A percentile compares a stretch with the other conserved stretches of the same genome.
phyloP scores from a whole-genome alignment of 1,284 basidiomycete species.

The Takashimella koratensis region DNA sequence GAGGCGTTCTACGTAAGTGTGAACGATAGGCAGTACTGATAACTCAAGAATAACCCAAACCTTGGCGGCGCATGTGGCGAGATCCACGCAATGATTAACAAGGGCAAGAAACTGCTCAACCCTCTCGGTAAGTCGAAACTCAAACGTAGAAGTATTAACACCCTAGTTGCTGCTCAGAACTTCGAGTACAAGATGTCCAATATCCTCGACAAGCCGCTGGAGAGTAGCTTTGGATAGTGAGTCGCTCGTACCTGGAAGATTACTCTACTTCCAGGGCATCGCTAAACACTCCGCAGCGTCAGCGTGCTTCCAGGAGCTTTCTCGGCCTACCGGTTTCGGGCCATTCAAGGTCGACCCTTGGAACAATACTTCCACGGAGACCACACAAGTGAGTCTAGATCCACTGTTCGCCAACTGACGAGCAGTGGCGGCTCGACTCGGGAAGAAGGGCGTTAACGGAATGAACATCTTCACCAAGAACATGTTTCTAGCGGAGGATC shows the following conservation, averaged over 20 bases:
- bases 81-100: constrained; percentile 91
- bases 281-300: too few species aligned
- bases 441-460: constrained; percentile 88
- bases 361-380: constrained; percentile 99
- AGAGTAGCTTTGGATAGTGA: constrained; percentile 86
- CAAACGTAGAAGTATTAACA: neutral
- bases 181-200: constrained; percentile 99
- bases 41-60: constrained; percentile 52
- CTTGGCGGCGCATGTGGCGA: constrained; percentile 83
- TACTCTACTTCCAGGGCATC: neutral
- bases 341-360: constrained; percentile 86
- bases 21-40: constrained; percentile 6
- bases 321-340: constrained; percentile 87
- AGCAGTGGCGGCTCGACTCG: constrained; percentile 79
- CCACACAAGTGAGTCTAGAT: constrained; percentile 58
- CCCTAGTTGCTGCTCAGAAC: constrained; percentile 78
- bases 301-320: constrained; percentile 95
- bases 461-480: constrained; percentile 97
- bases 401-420: neutral
- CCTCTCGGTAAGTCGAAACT: constrained; percentile 58
- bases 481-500: constrained; percentile 82
- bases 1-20: constrained; percentile 59
- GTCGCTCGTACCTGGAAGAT: too few species aligned
- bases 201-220: constrained; percentile 81
- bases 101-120: constrained; percentile 86